phyloP scores from a whole-genome alignment of 495 filamentous ascomycete species.

The Melanomma pulvis-pyrius region DNA sequence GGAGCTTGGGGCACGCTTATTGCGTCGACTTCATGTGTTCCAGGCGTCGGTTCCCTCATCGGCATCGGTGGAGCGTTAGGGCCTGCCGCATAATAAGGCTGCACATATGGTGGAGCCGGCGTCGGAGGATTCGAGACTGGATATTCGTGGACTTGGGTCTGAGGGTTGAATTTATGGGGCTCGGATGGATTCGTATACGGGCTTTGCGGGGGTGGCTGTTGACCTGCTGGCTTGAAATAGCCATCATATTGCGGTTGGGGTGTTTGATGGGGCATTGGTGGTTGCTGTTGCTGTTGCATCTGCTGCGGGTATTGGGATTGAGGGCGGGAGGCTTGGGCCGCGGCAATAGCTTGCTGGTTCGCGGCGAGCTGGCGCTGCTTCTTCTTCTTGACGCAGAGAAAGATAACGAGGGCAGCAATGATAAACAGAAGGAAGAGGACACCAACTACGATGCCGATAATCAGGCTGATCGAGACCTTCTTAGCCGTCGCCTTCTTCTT shows the following conservation, averaged over 20 bases:
- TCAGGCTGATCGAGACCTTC: constrained; percentile 15
- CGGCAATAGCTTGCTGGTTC: constrained; percentile 21
- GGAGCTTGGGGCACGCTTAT: constrained; percentile 19
- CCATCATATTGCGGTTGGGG: constrained; percentile 12
- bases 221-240: constrained; percentile 19
- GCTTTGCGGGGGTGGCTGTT: constrained; percentile 1
- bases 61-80: constrained; percentile 20
- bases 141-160: constrained; percentile 12
- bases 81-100: constrained; percentile 18
- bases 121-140: constrained; percentile 31
- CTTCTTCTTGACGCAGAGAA: constrained; percentile 30
- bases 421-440: constrained; percentile 19
- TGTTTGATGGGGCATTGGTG: constrained; percentile 5
- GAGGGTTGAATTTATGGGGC: constrained; percentile 26
- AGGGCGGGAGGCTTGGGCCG: constrained; percentile 20
- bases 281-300: constrained; percentile 4
- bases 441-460: constrained; percentile 20
- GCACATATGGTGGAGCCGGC: constrained; percentile 30
- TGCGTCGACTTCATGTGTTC: constrained; percentile 28
- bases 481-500: constrained; percentile 11
- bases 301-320: constrained; percentile 23
- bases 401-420: constrained; percentile 21
- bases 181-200: constrained; percentile 1
- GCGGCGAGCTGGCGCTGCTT: constrained; percentile 23
- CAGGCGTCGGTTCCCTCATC: constrained; percentile 12